A percentile compares a stretch with the other conserved stretches of the same genome.
Conservation (phyloP, 208 protist species). For the Wallacemonas sp. region DNA sequence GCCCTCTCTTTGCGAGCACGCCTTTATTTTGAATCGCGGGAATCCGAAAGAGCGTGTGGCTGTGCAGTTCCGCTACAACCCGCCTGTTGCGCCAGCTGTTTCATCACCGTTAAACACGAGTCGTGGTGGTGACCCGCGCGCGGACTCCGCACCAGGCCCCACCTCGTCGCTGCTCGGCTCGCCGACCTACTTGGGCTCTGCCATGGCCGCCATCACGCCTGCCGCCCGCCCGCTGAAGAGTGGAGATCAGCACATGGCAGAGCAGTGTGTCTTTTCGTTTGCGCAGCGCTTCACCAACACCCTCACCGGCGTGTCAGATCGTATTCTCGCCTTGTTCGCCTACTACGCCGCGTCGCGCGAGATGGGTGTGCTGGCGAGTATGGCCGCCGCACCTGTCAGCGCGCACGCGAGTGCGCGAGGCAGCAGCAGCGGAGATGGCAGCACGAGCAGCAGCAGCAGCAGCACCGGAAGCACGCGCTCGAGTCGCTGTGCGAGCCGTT, state of each 20-base stretch:
- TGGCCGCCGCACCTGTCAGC: slow-evolving; percentile 5
- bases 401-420: slow-evolving; percentile 2
- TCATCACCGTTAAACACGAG: too few species aligned
- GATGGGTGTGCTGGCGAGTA: slow-evolving; percentile 8
- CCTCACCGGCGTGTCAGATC: slow-evolving; percentile 49
- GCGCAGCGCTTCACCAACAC: slow-evolving; percentile 59
- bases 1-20: slow-evolving; percentile 64
- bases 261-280: slow-evolving; percentile 69
- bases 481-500: not conserved
- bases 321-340: slow-evolving; percentile 31
- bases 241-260: slow-evolving; percentile 59
- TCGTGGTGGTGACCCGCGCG: too few species aligned
- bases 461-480: slow-evolving; percentile 16
- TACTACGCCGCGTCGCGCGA: slow-evolving; percentile 20
- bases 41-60: slow-evolving; percentile 76
- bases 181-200: not conserved
- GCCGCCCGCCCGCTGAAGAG: slow-evolving; percentile 42
- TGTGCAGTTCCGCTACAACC: slow-evolving; percentile 56
- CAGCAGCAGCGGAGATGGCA: not conserved
- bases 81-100: not conserved
- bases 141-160: too few species aligned
- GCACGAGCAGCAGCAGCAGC: slow-evolving; percentile 18
- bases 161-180: not conserved
- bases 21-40: slow-evolving; percentile 57
- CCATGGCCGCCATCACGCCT: not conserved